Evolutionary conservation across 2,329 filamentous ascomycete genomes (phyloP).

Genomic region (Alternaria tenuissima): DNA sequence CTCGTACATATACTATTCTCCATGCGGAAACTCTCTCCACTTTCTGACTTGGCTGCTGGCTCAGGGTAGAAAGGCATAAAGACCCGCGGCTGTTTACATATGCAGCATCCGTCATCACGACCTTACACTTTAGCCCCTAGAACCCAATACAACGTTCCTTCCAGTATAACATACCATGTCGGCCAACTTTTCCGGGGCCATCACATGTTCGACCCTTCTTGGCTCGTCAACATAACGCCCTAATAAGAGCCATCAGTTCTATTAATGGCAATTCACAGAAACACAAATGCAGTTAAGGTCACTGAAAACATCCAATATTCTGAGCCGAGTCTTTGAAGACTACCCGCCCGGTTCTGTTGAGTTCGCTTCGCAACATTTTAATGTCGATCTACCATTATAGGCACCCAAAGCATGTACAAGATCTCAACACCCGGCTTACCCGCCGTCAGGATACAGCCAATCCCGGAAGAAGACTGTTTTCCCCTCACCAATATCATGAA

Average conservation of each 20-base stretch:
- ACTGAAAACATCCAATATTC: neutral
- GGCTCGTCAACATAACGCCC: neutral
- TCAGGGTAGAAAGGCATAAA: neutral
- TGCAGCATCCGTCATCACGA: neutral
- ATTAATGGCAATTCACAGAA: neutral
- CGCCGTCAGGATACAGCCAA: neutral
- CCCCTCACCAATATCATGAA: neutral
- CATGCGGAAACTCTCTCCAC: conserved; percentile 1
- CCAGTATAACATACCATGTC: neutral
- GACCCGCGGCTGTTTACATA: conserved; percentile 13
- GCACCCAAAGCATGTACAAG: neutral
- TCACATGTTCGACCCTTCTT: neutral
- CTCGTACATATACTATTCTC: neutral
- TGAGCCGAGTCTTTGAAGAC: neutral
- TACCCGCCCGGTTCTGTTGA: neutral
- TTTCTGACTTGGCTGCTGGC: neutral
- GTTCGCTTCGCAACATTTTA: neutral
- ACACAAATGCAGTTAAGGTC: neutral
- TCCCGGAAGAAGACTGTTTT: neutral
- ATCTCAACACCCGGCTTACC: neutral
- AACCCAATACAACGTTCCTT: neutral
- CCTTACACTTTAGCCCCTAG: neutral
- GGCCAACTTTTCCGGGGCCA: neutral
- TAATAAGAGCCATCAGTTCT: neutral
- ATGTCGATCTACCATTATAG: neutral